Evolutionary conservation across 306 rosid species (phyloP).

Genomic region (Cyamopsis tetragonoloba): DNA sequence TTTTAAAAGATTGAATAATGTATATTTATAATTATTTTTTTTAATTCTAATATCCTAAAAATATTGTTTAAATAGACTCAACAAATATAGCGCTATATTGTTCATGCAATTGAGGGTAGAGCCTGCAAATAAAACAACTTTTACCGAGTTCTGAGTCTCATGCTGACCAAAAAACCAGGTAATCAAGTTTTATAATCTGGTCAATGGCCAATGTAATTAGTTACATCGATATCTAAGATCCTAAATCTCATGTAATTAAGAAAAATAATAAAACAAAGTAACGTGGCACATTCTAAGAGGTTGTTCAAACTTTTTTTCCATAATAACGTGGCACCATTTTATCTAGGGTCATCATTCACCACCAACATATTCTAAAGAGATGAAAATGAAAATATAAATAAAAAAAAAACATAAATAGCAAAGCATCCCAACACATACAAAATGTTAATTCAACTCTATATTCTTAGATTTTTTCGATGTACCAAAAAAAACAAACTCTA

Average conservation of each 20-base stretch:
- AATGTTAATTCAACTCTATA: neutral
- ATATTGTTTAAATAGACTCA: no score
- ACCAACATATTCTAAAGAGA: neutral
- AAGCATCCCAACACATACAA: neutral
- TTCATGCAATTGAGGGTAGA: no score
- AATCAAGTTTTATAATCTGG: neutral
- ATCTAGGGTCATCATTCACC: neutral
- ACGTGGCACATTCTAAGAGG: neutral
- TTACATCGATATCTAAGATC: neutral
- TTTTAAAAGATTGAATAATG: no score
- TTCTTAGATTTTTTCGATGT: no score
- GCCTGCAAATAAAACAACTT: no score
- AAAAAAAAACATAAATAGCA: neutral
- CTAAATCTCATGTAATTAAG: neutral
- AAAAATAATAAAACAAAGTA: neutral
- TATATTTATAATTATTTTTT: no score
- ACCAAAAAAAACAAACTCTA: no score
- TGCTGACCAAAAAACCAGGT: no score
- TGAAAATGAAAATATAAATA: neutral
- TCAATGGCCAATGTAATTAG: neutral
- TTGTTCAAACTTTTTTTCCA: conserved; percentile 1
- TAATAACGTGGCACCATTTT: neutral
- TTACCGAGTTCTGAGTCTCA: no score
- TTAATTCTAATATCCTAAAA: no score
- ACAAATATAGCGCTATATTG: no score